Base-by-base conservation (phyloP, 1,284 basidiomycete species). In the Boletus albobrunnescens region DNA sequence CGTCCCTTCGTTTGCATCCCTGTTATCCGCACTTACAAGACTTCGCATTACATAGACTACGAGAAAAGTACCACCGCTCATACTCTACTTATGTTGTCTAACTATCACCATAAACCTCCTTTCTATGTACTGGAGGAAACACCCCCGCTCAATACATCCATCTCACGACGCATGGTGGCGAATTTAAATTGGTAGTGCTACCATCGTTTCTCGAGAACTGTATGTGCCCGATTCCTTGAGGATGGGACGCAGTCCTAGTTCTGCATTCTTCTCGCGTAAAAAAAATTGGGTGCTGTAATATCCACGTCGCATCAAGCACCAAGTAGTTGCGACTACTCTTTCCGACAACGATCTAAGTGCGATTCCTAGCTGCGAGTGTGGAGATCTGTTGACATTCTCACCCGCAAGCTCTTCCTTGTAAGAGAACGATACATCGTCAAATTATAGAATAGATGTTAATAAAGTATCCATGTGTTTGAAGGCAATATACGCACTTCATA, bases 41-140 rank as follows among this genome's bases (percentile, higher is more conserved):
- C 28, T 22, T 3, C 12, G 49, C 61, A 60, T 55, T 11, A 22
- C 50, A 60, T 64, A 66, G 55, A 67, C 48, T 60, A 64, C 32
- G 49, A 51, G 47, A 66, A 59, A 63, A 47, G 55, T 64, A 66
- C 39, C 55, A 47, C 63, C 57, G 47, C 58, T 55, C 51, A 58
- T 55, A 67, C 40, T 50, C 39, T 62, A 67, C 35, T 49, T 49
- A 61, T 37, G 49, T 42, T 30, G 27, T 39, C 46, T 61, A 65
- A 63, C 53, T 33, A 27, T 38, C 41, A 38, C 22, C n/a, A n/a
- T 47, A 49, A 42, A 46, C 33, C 40, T 43, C 46, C 38, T 44
- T 33, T 36, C 36, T 47, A 53, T 39, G 37, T 54, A 46, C 45
- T 44, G 3, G 47, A 64, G 44, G 52, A 49, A 49, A 56, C 47